Base-by-base conservation (phyloP, 1,284 basidiomycete genomes). In the Afroboletus lepidellus region DNA sequence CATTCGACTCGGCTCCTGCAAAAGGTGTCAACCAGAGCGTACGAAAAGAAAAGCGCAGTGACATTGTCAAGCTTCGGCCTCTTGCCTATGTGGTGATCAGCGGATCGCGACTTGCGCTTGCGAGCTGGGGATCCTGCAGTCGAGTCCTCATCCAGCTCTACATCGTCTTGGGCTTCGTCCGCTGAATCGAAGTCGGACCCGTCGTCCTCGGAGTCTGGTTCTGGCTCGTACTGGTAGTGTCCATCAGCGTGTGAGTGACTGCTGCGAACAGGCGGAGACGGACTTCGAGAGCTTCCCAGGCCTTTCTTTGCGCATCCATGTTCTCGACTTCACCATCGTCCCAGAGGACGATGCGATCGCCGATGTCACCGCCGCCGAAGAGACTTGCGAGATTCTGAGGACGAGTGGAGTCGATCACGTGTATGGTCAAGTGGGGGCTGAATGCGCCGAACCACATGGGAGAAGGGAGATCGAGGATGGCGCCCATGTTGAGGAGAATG, bases 331-430 rank as follows among this genome's bases (percentile, higher is more conserved):
- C 84, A 8, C 92, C 92, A 63, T 98, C 94, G 57, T 94, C 92
- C 94, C 94, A 97, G 0, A 97, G 79, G 38, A 92, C 72, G 37
- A 94, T 81, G 37, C 85, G 76, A 54, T 91, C 85, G 1, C 80
- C 83, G 49, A 81, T 83, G 52, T 81, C 79, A 13, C 84, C 84
- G 27, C 79, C 79, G 8, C 85, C 85, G 69, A 97, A 99, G 25
- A 98, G 74, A 72, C 89, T 98, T 41, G 87, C 80, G 63, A 99
- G 76, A 70, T 96, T 94, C 71, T 92, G 87, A 6, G 97, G 97
- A 34, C 97, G 81, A 48, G 89, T 85, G 8, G 94, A 92, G 71
- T 99, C 97, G 70, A 99, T 91, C 62, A 99, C 85, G 74, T 99
- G 97, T 27, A 94, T 81, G 18, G 80, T 83, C 27, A 87, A 75